Evolutionary conservation across 768 basidiomycete genomes (phyloP).

Genomic region (Mycena rebaudengoi): DNA sequence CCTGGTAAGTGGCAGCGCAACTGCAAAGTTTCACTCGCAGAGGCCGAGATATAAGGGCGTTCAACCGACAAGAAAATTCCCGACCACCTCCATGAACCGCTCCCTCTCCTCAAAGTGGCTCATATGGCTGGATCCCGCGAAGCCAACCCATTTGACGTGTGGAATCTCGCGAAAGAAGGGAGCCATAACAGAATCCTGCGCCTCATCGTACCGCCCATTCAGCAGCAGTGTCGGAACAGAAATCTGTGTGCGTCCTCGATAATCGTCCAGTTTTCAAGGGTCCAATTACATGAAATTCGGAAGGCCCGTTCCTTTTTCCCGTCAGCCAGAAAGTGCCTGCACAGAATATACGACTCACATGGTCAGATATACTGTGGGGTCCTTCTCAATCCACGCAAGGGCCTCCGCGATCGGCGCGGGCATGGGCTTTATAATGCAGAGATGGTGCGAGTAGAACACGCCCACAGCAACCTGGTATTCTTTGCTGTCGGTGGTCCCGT

Average conservation of each 20-base stretch:
- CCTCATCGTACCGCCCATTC: slow-evolving; percentile 48
- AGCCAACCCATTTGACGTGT: slow-evolving; percentile 46
- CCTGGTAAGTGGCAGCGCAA: too few species aligned
- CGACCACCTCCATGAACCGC: slow-evolving; percentile 42
- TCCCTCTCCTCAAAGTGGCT: slow-evolving; percentile 48
- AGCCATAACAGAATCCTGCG: slow-evolving; percentile 39
- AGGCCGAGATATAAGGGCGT: background rate
- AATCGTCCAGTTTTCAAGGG: too few species aligned
- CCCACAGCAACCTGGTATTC: slow-evolving; percentile 40
- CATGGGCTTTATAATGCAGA: slow-evolving; percentile 35
- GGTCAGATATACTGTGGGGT: background rate
- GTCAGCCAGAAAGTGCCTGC: too few species aligned
- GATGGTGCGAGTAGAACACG: slow-evolving; percentile 35
- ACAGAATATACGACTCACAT: too few species aligned
- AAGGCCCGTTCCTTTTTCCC: too few species aligned
- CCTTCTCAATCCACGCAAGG: background rate
- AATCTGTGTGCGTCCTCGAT: slow-evolving; percentile 45
- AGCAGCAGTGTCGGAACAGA: slow-evolving; percentile 41
- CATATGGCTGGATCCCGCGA: slow-evolving; percentile 45
- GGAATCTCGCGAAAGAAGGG: slow-evolving; percentile 44
- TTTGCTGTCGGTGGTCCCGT: slow-evolving; percentile 35
- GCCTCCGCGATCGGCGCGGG: slow-evolving; percentile 35
- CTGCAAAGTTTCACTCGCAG: background rate
- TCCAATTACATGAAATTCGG: too few species aligned
- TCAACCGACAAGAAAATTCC: slow-evolving; percentile 32